Percentiles rank a stretch among this genome's conserved stretches.
Conservation (phyloP, 345 rosid species). For the Geranium rotundifolium region DNA sequence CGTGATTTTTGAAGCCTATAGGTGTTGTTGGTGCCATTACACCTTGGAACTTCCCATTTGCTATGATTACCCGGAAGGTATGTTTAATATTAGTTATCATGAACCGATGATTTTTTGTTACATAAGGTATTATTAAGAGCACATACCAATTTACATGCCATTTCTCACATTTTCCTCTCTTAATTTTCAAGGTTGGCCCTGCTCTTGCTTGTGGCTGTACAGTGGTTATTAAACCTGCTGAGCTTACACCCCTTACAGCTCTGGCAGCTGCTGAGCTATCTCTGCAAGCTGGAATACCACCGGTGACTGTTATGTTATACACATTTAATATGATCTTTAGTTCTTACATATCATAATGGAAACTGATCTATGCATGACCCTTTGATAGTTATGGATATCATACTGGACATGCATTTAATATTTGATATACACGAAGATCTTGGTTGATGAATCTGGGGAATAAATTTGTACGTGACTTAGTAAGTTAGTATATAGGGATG, state of each 20-base stretch:
- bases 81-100: conserved; percentile 12
- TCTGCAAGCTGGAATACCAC: conserved; percentile 96
- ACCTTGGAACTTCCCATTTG: conserved; percentile 98
- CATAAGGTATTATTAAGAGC: conserved; percentile 2
- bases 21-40: conserved; percentile 94
- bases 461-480: too few species aligned
- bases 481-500: too few species aligned
- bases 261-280: conserved; percentile 92
- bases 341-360: not conserved
- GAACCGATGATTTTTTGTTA: conserved; percentile 2
- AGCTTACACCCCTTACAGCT: conserved; percentile 93
- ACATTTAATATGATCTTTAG: not conserved
- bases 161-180: conserved; percentile 8
- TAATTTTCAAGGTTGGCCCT: conserved; percentile 81
- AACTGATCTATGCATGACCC: not conserved
- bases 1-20: conserved; percentile 54
- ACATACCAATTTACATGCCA: conserved; percentile 6
- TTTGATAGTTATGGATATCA: not conserved
- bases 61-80: conserved; percentile 98
- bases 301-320: conserved; percentile 46
- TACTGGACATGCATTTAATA: not conserved
- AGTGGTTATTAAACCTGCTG: conserved; percentile 89
- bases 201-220: conserved; percentile 99
- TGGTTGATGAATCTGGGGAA: too few species aligned
- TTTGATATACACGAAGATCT: too few species aligned